Base-by-base conservation (phyloP, 495 filamentous ascomycete species). In the Penicillium simplicissimum region DNA sequence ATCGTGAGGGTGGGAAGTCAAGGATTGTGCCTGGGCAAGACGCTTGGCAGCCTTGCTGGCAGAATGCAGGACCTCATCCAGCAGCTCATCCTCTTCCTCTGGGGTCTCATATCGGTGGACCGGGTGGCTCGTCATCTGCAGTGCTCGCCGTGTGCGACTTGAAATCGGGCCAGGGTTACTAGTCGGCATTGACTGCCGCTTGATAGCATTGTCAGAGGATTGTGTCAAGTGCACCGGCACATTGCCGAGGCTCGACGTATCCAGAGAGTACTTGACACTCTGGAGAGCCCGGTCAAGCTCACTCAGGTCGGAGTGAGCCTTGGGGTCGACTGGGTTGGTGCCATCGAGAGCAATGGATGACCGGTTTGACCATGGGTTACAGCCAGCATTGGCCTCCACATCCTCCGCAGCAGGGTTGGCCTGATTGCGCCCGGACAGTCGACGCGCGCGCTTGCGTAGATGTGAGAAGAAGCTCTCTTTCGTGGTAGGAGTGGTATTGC, bases 401-500 rank as follows among this genome's bases (percentile, higher is more conserved):
- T 97, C 93, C 62, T 97, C 93, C 49, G 84, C 80, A 10, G 91
- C 85, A 55, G 87, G 82, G 19, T 88, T 87, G 28, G 85, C 83
- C 73, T 94, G 91, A 68, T 94, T 90, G 25, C 92, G 87, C 36
- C 95, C 96, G 35, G 96, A 99, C 28, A 99, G 85, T 65, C 96
- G 84, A 62, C 96, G 86, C 8, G 96, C 96, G 25, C 93, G 87
- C 74, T 99, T 99, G 42, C 96, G 86, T 7, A 99, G 83, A 67
- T 99, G 96, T 8, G 96, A 97, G 75, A 98, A 98, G 78, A 97
- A 98, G 73, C 94, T 90, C 70, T 98, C 95, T 67, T 94, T 89
- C 59, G 82, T 84, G 8, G 64, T 71, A 76, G 85, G 28, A 85
- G 89, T 60, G 85, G 89, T 51, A 79, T 82, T 57, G 86, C 75